phyloP scores from a whole-genome alignment of 140 eudicot species.

The Ambrosia hybrid region DNA sequence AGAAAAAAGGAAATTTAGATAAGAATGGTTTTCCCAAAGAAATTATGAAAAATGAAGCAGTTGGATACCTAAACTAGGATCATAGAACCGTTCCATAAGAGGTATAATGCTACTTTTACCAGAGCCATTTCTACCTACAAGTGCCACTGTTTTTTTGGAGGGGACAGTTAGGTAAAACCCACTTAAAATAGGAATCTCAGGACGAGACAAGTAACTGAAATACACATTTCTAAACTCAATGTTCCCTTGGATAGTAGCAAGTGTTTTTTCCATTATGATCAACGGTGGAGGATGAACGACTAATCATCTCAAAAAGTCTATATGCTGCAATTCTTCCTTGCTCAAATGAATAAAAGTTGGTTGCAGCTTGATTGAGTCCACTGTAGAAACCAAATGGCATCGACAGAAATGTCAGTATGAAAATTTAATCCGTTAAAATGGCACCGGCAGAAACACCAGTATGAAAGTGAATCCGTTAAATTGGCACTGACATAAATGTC shows the following conservation, averaged over 20 bases:
- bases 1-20: not conserved
- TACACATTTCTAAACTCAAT: slow-evolving; percentile 93
- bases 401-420: not conserved
- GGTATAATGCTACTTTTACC: slow-evolving; percentile 98
- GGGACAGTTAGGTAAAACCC: slow-evolving; percentile 96
- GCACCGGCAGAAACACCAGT: too few relatives aligned
- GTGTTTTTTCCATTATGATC: slow-evolving; percentile 74
- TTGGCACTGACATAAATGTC: too few relatives aligned
- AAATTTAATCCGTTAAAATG: too few relatives aligned
- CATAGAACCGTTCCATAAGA: slow-evolving; percentile 95
- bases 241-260: slow-evolving; percentile 75
- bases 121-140: slow-evolving; percentile 97
- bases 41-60: not conserved
- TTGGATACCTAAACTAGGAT: slow-evolving; percentile 84
- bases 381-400: slow-evolving; percentile 39
- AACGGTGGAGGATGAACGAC: slow-evolving; percentile 78
- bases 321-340: slow-evolving; percentile 99
- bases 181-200: slow-evolving; percentile 92
- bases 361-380: slow-evolving; percentile 96
- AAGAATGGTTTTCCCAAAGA: not conserved
- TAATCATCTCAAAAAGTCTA: slow-evolving; percentile 93
- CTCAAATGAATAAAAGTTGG: slow-evolving; percentile 91
- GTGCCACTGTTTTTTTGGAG: slow-evolving; percentile 94
- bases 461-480: too few relatives aligned
- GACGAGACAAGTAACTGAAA: slow-evolving; percentile 92